Evolutionary conservation across 176 grass and related monocot species (phyloP).

Genomic region (Triticum urartu): DNA sequence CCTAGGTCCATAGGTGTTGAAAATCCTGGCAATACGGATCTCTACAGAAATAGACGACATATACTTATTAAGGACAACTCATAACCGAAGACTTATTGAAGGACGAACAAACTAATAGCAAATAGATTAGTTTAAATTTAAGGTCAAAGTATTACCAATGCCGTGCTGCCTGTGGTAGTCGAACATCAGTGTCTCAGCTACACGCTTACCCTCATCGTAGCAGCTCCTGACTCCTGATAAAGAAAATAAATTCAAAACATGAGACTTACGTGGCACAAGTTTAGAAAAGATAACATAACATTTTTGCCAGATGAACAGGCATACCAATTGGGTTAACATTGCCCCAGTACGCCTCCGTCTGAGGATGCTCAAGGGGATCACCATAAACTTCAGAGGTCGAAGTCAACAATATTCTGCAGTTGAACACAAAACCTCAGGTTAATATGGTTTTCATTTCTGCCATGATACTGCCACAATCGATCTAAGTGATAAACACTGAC

Average conservation of each 20-base stretch:
- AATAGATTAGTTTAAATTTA: slow-evolving; percentile 9
- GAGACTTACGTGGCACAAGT: neutral
- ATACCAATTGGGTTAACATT: slow-evolving; percentile 99
- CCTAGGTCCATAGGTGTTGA: slow-evolving; percentile 99
- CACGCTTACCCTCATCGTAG: slow-evolving; percentile 99
- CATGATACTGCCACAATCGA: slow-evolving; percentile 11
- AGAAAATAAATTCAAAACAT: slow-evolving; percentile 6
- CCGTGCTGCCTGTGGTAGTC: slow-evolving; percentile 99
- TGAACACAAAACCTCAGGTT: slow-evolving; percentile 13
- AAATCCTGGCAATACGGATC: slow-evolving; percentile 99
- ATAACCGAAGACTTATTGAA: neutral
- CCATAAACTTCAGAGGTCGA: slow-evolving; percentile 99
- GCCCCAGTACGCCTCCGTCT: slow-evolving; percentile 98
- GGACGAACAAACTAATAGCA: slow-evolving; percentile 3
- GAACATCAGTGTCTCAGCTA: slow-evolving; percentile 98
- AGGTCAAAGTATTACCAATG: slow-evolving; percentile 68
- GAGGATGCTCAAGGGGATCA: slow-evolving; percentile 96
- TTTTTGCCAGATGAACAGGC: slow-evolving; percentile 21
- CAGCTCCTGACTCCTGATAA: slow-evolving; percentile 95
- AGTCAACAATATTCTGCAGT: slow-evolving; percentile 85
- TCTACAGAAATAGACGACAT: slow-evolving; percentile 48
- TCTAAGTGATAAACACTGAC: slow-evolving; percentile 32
- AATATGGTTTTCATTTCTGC: slow-evolving; percentile 1
- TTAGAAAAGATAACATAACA: slow-evolving; percentile 14
- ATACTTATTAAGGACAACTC: slow-evolving; percentile 8